Base-by-base conservation (phyloP, 1,284 basidiomycete species). In the Rhodotorula sp. region DNA sequence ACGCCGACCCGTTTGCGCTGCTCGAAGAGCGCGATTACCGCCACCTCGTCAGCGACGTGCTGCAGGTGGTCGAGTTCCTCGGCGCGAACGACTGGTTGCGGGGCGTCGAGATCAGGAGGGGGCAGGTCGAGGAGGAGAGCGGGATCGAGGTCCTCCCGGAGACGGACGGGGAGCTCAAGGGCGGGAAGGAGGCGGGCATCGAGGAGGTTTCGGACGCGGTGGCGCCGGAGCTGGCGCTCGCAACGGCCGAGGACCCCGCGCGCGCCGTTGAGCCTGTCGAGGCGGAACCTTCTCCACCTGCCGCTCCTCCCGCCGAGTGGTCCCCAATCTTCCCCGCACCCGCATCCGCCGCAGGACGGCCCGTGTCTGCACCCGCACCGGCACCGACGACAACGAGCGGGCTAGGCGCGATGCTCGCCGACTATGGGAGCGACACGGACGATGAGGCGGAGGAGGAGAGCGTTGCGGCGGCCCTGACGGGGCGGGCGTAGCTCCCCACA, bases 21-120 rank as follows among this genome's bases (percentile, higher is more conserved):
- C 83, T 97, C n/a, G 85, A 98, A 12, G 84, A 90, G 32, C 91
- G 90, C 21, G 95, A 98, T 79, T 94, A 97, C 62, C 88, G 89
- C 39, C 87, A 93, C 78, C 95, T 96, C 0, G 86, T 97, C 9
- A 93, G 92, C 4, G 95, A 97, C 81, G 85, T 98, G 3, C 92
- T 94, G 0, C 96, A 98, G 82, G 92, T 91, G 4, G 91, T 98
- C 78, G 89, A 88, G 46, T 99, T 98, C 82, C 82, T 98, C 25
- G 92, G 93, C 4, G 90, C 92, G 73, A 99, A 99, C 77, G 88
- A 94, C 78, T 95, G 96, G 83, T 83, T 99, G 25, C 83, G 86
- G 59, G 86, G 87, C 60, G 93, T 97, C 1, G 96, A 98, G 82
- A 82, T 90, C 32, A 86, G 86, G 58, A 88, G 90, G 22, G 96